Conservation (phyloP, 768 basidiomycete genomes). For the Russula emetica region DNA sequence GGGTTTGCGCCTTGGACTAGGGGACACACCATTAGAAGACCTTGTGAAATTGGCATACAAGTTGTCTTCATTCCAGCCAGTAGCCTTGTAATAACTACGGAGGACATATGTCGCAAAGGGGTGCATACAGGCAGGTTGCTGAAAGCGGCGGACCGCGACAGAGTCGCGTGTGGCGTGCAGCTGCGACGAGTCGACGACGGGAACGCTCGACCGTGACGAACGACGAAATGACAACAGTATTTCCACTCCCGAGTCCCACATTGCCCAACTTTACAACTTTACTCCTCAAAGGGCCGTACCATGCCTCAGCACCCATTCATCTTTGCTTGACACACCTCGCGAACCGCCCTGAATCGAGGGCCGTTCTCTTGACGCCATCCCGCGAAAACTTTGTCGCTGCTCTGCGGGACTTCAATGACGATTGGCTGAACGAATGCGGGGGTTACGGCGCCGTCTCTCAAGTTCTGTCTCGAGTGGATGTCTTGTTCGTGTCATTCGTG, state of each 20-base stretch:
- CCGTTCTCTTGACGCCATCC: constrained; percentile 53
- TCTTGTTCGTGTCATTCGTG: constrained; percentile 49
- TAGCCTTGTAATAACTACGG: constrained; percentile 84
- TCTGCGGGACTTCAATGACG: constrained; percentile 50
- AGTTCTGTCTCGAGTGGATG: constrained; percentile 33
- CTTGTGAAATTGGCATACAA: constrained; percentile 86
- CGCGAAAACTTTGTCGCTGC: constrained; percentile 41
- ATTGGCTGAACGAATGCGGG: constrained; percentile 34
- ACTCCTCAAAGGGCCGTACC: constrained; percentile 60
- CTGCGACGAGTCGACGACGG: not conserved
- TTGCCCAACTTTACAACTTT: constrained; percentile 56
- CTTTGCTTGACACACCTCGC: constrained; percentile 51
- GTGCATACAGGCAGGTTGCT: constrained; percentile 46
- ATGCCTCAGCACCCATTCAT: constrained; percentile 66
- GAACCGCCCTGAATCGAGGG: constrained; percentile 35
- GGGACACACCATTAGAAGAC: constrained; percentile 69
- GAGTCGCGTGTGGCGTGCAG: not conserved
- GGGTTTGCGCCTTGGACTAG: not conserved
- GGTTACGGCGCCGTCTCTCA: constrained; percentile 32
- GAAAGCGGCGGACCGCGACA: not conserved
- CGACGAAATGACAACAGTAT: constrained; percentile 34
- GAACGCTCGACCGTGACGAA: not conserved
- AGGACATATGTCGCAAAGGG: constrained; percentile 86
- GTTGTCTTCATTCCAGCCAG: constrained; percentile 97
- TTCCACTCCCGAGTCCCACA: constrained; percentile 40